These are phyloP conservation scores for Hagleromyces aurorensis DNA, from an alignment of 805 yeast genomes.

Conservation along the genomic window DNA sequence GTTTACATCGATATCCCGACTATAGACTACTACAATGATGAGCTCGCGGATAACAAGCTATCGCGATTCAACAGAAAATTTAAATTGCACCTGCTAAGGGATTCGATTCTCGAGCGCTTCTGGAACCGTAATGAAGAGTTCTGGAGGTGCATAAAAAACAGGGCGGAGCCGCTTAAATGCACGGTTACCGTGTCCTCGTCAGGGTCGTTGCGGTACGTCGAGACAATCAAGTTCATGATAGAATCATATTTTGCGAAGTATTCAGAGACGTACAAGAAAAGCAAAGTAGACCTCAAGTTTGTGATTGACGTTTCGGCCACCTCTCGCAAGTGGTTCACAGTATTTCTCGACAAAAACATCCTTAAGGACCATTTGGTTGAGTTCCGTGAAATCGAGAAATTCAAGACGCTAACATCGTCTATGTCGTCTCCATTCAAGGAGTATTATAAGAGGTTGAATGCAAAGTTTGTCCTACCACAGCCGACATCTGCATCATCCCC, in stretches of 20 bases:
- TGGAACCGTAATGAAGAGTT: slow-evolving; percentile 20
- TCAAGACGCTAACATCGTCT: slow-evolving; percentile 5
- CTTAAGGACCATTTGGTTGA: slow-evolving; percentile 13
- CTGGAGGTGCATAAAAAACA: slow-evolving; percentile 16
- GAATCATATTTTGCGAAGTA: slow-evolving; percentile 20
- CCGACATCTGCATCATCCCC: background rate
- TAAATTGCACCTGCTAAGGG: slow-evolving; percentile 23
- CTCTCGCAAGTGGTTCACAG: slow-evolving; percentile 28
- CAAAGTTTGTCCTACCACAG: slow-evolving; percentile 14
- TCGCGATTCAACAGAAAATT: slow-evolving; percentile 25
- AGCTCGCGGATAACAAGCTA: slow-evolving; percentile 20
- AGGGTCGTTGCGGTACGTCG: slow-evolving; percentile 30
- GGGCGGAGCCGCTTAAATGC: slow-evolving; percentile 2
- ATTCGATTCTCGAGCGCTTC: slow-evolving; percentile 20
- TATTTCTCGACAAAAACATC: slow-evolving; percentile 19
- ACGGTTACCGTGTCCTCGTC: slow-evolving; percentile 18
- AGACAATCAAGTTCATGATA: slow-evolving; percentile 26
- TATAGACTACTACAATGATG: slow-evolving; percentile 30
- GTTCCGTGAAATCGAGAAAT: slow-evolving; percentile 16
- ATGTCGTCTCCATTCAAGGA: slow-evolving; percentile 29
- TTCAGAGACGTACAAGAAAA: slow-evolving; percentile 3
- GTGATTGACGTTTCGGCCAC: slow-evolving; percentile 23
- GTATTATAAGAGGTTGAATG: slow-evolving; percentile 23
- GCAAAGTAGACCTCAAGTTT: slow-evolving; percentile 13
- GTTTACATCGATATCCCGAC: slow-evolving; percentile 30